Percentiles rank a stretch among this genome's conserved stretches.
phyloP scores from a whole-genome alignment of 768 basidiomycete genomes.

The Boletus eberwhitei region DNA sequence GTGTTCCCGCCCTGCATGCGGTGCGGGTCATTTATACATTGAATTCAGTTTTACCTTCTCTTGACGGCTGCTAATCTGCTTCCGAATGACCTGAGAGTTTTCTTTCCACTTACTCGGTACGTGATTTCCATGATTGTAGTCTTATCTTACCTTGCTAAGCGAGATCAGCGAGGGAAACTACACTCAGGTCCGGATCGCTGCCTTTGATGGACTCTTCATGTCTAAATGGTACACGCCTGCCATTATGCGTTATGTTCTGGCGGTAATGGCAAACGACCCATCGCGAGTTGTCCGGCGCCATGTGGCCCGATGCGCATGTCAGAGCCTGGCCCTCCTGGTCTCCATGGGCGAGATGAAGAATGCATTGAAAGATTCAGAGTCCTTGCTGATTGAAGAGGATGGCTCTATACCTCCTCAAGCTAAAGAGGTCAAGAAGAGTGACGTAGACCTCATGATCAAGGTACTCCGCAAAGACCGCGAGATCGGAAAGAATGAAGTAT shows the following conservation, averaged over 20 bases:
- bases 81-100: slow-evolving; percentile 70
- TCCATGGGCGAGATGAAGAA: slow-evolving; percentile 90
- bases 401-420: slow-evolving; percentile 66
- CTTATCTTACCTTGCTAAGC: slow-evolving; percentile 8
- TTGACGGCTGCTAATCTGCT: slow-evolving; percentile 74
- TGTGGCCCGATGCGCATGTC: slow-evolving; percentile 81
- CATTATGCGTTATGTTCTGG: slow-evolving; percentile 84
- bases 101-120: slow-evolving; percentile 87
- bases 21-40: slow-evolving; percentile 3
- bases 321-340: slow-evolving; percentile 80
- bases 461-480: slow-evolving; percentile 84
- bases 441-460: slow-evolving; percentile 82
- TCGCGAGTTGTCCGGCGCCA: slow-evolving; percentile 82
- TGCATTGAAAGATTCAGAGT: slow-evolving; percentile 66
- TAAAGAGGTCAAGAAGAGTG: slow-evolving; percentile 77
- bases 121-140: slow-evolving; percentile 20
- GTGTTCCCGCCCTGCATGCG: slow-evolving; percentile 19
- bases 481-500: slow-evolving; percentile 72
- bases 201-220: slow-evolving; percentile 91
- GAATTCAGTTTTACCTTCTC: slow-evolving; percentile 69
- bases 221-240: slow-evolving; percentile 83
- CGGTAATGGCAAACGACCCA: slow-evolving; percentile 82
- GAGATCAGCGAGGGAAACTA: slow-evolving; percentile 83
- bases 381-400: slow-evolving; percentile 83
- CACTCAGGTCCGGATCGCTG: slow-evolving; percentile 84